Evolutionary conservation across 164 flowering plant genomes (phyloP).

Genomic region (Saururus chinensis): DNA sequence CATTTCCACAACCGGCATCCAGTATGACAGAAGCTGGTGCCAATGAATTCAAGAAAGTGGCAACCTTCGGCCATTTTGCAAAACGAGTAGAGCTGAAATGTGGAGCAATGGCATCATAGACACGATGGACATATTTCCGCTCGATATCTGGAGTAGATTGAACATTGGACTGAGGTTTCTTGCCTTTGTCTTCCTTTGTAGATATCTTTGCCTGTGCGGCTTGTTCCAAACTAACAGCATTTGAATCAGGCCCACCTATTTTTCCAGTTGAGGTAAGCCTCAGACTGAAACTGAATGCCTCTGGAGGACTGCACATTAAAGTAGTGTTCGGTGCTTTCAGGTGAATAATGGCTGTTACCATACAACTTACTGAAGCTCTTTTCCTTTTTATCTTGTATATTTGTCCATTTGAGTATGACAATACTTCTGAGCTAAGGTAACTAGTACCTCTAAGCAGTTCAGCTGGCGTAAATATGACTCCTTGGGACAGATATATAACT

Average conservation of each 20-base stretch:
- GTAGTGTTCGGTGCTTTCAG: constrained; percentile 13
- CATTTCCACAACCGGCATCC: constrained; percentile 98
- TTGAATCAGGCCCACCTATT: constrained; percentile 12
- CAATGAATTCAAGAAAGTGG: constrained; percentile 57
- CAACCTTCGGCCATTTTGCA: constrained; percentile 96
- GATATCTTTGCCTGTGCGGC: constrained; percentile 14
- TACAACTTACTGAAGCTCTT: not conserved
- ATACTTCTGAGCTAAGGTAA: no score
- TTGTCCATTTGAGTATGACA: not conserved
- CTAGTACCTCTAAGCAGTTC: no score
- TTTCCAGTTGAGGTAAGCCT: constrained; percentile 9
- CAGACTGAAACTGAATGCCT: not conserved
- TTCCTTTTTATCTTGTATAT: not conserved
- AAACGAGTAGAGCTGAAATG: constrained; percentile 94
- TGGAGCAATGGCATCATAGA: constrained; percentile 96
- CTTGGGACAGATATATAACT: no score
- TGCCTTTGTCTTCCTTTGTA: constrained; percentile 4
- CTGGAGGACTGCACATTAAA: constrained; percentile 7
- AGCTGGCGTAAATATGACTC: no score
- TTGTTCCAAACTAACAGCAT: constrained; percentile 15
- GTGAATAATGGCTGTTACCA: constrained; percentile 3
- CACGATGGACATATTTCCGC: constrained; percentile 86
- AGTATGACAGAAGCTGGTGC: constrained; percentile 55
- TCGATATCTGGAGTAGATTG: constrained; percentile 80
- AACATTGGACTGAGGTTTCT: constrained; percentile 21